A percentile compares a stretch with the other conserved stretches of the same genome.
These are phyloP conservation scores for Wallacemonas rigidus DNA, from an alignment of 208 protist species.

Conservation along the genomic window DNA sequence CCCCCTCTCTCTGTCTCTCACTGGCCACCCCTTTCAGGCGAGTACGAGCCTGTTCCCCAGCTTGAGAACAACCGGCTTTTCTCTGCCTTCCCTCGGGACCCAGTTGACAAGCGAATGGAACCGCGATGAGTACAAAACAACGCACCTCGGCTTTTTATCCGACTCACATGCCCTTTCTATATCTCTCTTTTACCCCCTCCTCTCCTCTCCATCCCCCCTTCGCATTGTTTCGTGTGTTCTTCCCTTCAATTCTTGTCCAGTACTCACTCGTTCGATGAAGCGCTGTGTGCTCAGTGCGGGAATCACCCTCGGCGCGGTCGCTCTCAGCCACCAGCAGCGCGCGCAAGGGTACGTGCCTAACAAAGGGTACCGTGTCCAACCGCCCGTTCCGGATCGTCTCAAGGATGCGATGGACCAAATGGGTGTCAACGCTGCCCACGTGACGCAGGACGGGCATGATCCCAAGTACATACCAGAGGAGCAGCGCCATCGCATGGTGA, in stretches of 20 bases:
- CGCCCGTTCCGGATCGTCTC: slow-evolving; percentile 74
- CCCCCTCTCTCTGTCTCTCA: no score
- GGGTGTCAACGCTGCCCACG: slow-evolving; percentile 52
- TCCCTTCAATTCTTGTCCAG: not conserved
- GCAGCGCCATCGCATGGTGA: slow-evolving; percentile 61
- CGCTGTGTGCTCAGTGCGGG: not conserved
- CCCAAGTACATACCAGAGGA: slow-evolving; percentile 79
- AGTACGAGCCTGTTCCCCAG: no score
- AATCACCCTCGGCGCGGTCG: not conserved
- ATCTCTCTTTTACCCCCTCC: not conserved
- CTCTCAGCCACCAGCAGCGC: slow-evolving; percentile 23
- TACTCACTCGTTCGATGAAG: not conserved
- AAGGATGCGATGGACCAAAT: slow-evolving; percentile 77
- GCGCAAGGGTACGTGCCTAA: slow-evolving; percentile 47
- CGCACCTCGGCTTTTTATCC: no score
- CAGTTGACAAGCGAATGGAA: no score
- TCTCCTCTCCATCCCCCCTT: not conserved
- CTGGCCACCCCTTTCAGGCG: no score
- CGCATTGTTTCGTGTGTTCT: not conserved
- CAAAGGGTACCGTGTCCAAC: slow-evolving; percentile 80
- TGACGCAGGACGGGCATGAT: slow-evolving; percentile 51
- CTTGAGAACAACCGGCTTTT: no score
- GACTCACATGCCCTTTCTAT: not conserved
- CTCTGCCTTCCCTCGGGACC: no score
- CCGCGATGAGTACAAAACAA: no score